Conservation (phyloP, 1,139 yeast genomes). For the Blastobotrys serpentis region DNA sequence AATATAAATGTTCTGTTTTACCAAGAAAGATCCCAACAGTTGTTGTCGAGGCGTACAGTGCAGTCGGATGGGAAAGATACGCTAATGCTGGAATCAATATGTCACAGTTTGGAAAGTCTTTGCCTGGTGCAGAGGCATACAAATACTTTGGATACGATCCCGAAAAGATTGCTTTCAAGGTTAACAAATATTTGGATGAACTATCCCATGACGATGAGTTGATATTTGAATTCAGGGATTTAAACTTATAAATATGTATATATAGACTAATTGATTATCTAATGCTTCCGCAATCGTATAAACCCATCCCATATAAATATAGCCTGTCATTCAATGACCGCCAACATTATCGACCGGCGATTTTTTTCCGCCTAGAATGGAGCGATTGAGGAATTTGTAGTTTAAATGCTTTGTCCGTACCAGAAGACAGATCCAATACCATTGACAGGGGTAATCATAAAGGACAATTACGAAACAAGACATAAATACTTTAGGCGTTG, state of each 20-base stretch:
- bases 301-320: no score
- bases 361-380: no score
- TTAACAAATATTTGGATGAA: neutral
- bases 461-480: no score
- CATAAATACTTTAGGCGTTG: no score
- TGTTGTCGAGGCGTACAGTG: slow-evolving; percentile 40
- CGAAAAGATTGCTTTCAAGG: neutral
- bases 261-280: neutral
- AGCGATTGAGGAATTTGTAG: no score
- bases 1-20: slow-evolving; percentile 33
- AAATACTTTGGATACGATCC: neutral
- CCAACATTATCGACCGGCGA: no score
- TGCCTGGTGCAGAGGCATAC: slow-evolving; percentile 7
- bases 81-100: slow-evolving; percentile 41
- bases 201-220: neutral
- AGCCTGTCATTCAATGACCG: no score
- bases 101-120: slow-evolving; percentile 32
- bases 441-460: no score
- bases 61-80: slow-evolving; percentile 43
- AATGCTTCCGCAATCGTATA: neutral
- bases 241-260: neutral
- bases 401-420: no score
- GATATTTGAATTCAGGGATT: neutral
- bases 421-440: no score
- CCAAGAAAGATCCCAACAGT: slow-evolving; percentile 33